These are phyloP conservation scores for Fusarium mundagurra DNA, from an alignment of 2,329 filamentous ascomycete species.

Conservation along the genomic window DNA sequence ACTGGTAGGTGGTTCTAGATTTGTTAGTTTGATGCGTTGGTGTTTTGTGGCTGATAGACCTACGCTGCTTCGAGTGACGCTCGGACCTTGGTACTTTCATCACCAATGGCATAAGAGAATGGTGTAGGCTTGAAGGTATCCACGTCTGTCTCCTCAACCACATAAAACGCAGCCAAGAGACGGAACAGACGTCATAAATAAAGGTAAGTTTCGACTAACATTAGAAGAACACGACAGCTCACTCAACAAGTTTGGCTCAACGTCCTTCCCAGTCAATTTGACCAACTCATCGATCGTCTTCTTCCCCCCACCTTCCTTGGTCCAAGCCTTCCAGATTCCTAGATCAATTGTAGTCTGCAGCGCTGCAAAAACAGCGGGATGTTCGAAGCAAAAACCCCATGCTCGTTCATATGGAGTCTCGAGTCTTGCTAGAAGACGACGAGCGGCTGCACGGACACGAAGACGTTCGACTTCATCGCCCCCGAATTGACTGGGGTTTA, in stretches of 20 bases:
- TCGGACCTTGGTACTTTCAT: conserved; percentile 31
- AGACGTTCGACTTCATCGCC: conserved; percentile 31
- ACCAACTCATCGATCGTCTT: conserved; percentile 25
- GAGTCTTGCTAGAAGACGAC: conserved; percentile 15
- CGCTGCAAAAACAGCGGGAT: conserved; percentile 24
- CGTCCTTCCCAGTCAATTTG: not conserved
- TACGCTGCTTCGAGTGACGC: conserved; percentile 29
- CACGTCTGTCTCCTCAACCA: conserved; percentile 21
- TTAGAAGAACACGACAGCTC: not conserved
- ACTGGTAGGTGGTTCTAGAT: conserved; percentile 24
- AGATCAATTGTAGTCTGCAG: conserved; percentile 23
- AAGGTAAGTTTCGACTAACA: not conserved
- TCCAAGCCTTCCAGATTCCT: conserved; percentile 29
- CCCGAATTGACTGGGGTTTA: not conserved
- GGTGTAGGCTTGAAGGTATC: conserved; percentile 32
- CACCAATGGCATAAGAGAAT: conserved; percentile 25
- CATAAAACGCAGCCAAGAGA: conserved; percentile 25
- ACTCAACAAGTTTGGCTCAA: conserved; percentile 26
- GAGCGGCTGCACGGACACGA: conserved; percentile 18
- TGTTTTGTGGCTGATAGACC: rapidly evolving
- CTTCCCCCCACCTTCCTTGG: not conserved
- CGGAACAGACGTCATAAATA: conserved; percentile 21
- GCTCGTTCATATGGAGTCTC: conserved; percentile 29
- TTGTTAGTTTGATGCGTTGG: not conserved
- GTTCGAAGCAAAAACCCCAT: conserved; percentile 34